phyloP scores from a whole-genome alignment of 1,284 basidiomycete species.

The Ustilago loliicola region DNA sequence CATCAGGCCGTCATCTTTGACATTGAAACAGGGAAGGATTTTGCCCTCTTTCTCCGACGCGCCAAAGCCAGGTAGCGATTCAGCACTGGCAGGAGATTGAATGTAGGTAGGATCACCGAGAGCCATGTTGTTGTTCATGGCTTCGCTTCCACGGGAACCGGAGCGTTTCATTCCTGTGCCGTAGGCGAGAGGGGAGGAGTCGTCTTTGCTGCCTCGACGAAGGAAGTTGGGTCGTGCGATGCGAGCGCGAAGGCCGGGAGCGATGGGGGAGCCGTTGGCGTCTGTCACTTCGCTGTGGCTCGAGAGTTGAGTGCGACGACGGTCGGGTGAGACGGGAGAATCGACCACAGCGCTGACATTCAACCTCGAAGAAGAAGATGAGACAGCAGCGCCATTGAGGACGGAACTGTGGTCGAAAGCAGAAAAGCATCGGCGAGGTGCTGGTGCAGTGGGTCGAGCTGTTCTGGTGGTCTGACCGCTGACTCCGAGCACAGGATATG shows the following conservation, averaged over 20 bases:
- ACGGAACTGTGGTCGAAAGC: conserved; percentile 46
- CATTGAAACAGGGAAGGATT: conserved; percentile 90
- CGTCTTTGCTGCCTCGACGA: conserved; percentile 59
- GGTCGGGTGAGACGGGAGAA: conserved; percentile 41
- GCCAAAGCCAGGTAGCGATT: conserved; percentile 64
- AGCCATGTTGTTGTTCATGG: conserved; percentile 45
- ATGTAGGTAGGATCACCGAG: conserved; percentile 27
- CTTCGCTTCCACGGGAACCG: conserved; percentile 37
- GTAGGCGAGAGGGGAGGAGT: conserved; percentile 62
- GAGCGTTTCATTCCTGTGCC: conserved; percentile 57
- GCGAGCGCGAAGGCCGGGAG: conserved; percentile 32
- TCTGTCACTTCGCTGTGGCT: conserved; percentile 42
- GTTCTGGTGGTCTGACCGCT: conserved; percentile 30
- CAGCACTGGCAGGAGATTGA: conserved; percentile 43
- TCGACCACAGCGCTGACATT: conserved; percentile 1
- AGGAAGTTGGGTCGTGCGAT: conserved; percentile 35
- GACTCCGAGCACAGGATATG: conserved; percentile 51
- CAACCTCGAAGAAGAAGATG: conserved; percentile 22
- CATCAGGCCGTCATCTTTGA: conserved; percentile 94
- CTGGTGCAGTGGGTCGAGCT: conserved; percentile 48
- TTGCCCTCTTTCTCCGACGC: conserved; percentile 78
- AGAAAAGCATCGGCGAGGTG: conserved; percentile 56
- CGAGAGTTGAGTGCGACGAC: conserved; percentile 25
- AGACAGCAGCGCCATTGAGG: conserved; percentile 16
- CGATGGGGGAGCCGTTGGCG: conserved; percentile 58